Base-by-base conservation (phyloP, 352 stramenopile species). In the Blastocystis sp. region DNA sequence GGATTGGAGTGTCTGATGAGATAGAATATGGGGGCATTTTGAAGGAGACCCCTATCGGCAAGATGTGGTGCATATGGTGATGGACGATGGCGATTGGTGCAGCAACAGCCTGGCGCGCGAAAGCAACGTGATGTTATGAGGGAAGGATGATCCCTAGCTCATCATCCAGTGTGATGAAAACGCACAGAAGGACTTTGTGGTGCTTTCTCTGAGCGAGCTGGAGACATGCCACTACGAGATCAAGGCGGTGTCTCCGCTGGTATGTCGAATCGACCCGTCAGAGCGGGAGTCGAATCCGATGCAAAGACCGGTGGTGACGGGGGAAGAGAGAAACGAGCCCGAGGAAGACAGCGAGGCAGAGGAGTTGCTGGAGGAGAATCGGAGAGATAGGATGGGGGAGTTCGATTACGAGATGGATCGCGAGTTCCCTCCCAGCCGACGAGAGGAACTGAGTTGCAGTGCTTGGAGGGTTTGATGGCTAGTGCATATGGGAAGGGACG, bases 21-120 rank as follows among this genome's bases (percentile, higher is more conserved):
- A 17, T 43, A 81, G 71, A 66, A 84, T 84, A 14, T 84, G 74
- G 74, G 52, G 34, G n/a, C 40, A 65, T 2, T 84, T 69, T 56
- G n/a, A n/a, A 11, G 56, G 59, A 41, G 10, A 17, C 11, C 74
- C 74, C 19, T 48, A 23, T 38, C 17, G 9, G 21, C 67, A 69
- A 10, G n/a, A 21, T 0, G 56, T 69, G 34, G 48, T 84, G 2
- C 52, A 53, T 70, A 53, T 84, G n/a, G n/a, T 21, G 19, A 56
- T 84, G 19, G 34, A 61, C 14, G 74, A 84, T 56, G 74, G 74
- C n/a, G 74, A 84, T 17, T 41, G 34, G 21, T 84, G 74, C 45
- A 56, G 28, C 7, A 28, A 23, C 4, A 14, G 23, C 1, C 40
- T 52, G 0, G 28, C 28, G 34, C 74, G 74, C 34, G 21, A 45